phyloP scores from a whole-genome alignment of 768 basidiomycete genomes.

The Phaffia australis region DNA sequence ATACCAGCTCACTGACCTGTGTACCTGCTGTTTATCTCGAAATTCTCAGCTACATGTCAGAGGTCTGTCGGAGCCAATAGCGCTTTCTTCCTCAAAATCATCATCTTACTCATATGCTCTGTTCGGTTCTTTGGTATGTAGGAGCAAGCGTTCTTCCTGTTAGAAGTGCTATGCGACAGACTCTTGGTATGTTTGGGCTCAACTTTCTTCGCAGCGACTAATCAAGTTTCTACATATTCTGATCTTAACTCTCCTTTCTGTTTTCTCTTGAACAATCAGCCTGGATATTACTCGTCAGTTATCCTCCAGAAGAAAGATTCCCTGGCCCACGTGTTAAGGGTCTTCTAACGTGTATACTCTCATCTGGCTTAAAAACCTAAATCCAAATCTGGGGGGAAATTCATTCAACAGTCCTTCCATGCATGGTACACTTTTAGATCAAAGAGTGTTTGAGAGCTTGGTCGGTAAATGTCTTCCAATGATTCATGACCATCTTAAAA shows the following conservation, averaged over 20 bases:
- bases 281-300: slow-evolving; percentile 22
- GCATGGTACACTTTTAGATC: slow-evolving; percentile 98
- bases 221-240: background rate
- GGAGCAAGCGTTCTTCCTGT: slow-evolving; percentile 69
- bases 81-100: background rate
- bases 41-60: slow-evolving; percentile 81
- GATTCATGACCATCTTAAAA: slow-evolving; percentile 82
- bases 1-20: background rate
- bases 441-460: slow-evolving; percentile 90
- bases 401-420: slow-evolving; percentile 66
- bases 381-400: background rate
- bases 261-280: background rate
- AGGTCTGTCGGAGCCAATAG: slow-evolving; percentile 45
- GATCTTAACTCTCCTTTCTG: background rate
- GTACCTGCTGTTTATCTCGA: background rate
- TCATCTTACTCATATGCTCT: background rate
- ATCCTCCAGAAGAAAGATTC: too few species aligned
- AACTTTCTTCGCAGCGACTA: background rate
- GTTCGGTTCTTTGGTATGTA: slow-evolving; percentile 40
- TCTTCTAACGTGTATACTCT: background rate
- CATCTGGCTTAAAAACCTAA: too few species aligned
- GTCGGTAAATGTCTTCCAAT: slow-evolving; percentile 81
- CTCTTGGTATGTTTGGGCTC: slow-evolving; percentile 88
- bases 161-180: slow-evolving; percentile 87
- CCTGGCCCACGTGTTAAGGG: too few species aligned